phyloP scores from a whole-genome alignment of 2,329 filamentous ascomycete species.

The Pseudocercospora eumusae region DNA sequence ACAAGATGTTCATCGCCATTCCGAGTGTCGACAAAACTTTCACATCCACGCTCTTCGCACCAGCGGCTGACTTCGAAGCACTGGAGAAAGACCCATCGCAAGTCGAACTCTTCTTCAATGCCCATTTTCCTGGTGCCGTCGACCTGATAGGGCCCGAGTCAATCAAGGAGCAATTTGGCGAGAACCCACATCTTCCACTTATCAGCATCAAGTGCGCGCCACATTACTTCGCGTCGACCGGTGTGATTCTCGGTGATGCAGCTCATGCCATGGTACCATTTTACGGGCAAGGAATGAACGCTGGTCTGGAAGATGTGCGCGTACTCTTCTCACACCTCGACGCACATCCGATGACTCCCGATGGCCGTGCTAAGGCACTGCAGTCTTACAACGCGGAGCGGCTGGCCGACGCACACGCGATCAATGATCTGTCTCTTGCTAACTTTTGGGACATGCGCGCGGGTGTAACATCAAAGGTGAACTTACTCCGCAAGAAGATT shows the following conservation, averaged over 20 bases:
- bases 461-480: slow-evolving; percentile 74
- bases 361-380: slow-evolving; percentile 54
- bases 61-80: slow-evolving; percentile 65
- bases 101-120: slow-evolving; percentile 73
- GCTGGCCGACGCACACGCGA: slow-evolving; percentile 77
- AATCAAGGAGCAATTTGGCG: slow-evolving; percentile 71
- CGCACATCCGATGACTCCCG: slow-evolving; percentile 56
- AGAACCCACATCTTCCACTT: slow-evolving; percentile 86
- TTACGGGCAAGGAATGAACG: slow-evolving; percentile 97
- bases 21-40: slow-evolving; percentile 87
- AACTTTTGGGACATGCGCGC: slow-evolving; percentile 95
- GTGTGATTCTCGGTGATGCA: slow-evolving; percentile 86
- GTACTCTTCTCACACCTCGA: slow-evolving; percentile 84
- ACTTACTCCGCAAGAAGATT: slow-evolving; percentile 77
- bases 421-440: slow-evolving; percentile 85
- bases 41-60: slow-evolving; percentile 90
- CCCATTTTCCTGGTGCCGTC: slow-evolving; percentile 84
- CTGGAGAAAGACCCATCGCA: slow-evolving; percentile 65
- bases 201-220: slow-evolving; percentile 92
- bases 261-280: slow-evolving; percentile 98
- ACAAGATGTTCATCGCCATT: slow-evolving; percentile 98
- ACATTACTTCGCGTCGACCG: slow-evolving; percentile 75
- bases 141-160: slow-evolving; percentile 64
- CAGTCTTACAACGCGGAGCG: slow-evolving; percentile 73
- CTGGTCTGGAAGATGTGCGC: slow-evolving; percentile 89